A percentile compares a stretch with the other conserved stretches of the same genome.
These are phyloP conservation scores for Wickerhamomyces canadensis DNA, from an alignment of 805 yeast genomes.

Conservation along the genomic window DNA sequence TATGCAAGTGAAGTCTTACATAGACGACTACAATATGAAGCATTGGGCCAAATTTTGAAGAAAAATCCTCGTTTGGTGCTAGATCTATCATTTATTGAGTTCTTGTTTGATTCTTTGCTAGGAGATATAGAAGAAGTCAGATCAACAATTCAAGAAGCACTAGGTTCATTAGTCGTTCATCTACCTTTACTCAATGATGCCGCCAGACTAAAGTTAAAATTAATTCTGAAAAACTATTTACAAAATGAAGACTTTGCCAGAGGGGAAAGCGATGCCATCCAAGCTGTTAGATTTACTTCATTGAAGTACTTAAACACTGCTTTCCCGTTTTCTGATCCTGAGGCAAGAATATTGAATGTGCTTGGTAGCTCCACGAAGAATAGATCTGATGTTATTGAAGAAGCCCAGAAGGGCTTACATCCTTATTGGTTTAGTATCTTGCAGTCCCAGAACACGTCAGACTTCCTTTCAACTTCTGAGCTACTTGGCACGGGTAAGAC, in stretches of 20 bases:
- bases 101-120: conserved; percentile 64
- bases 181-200: conserved; percentile 33
- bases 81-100: conserved; percentile 51
- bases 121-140: conserved; percentile 60
- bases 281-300: conserved; percentile 56
- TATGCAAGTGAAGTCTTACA: conserved; percentile 33
- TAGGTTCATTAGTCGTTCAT: conserved; percentile 52
- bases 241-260: conserved; percentile 25
- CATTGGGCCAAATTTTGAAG: conserved; percentile 61
- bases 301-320: conserved; percentile 59
- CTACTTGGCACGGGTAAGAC: conserved; percentile 34
- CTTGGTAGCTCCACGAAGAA: conserved; percentile 55
- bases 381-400: conserved; percentile 72
- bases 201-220: conserved; percentile 39
- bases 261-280: conserved; percentile 29
- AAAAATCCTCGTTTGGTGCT: conserved; percentile 36
- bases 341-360: conserved; percentile 62
- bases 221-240: conserved; percentile 31
- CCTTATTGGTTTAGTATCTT: conserved; percentile 72
- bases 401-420: conserved; percentile 71
- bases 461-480: conserved; percentile 39
- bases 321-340: conserved; percentile 61
- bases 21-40: conserved; percentile 68
- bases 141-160: conserved; percentile 64
- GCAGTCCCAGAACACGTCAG: conserved; percentile 38